Conservation (phyloP, 1,284 basidiomycete species). For the Jaminaea rosea region DNA sequence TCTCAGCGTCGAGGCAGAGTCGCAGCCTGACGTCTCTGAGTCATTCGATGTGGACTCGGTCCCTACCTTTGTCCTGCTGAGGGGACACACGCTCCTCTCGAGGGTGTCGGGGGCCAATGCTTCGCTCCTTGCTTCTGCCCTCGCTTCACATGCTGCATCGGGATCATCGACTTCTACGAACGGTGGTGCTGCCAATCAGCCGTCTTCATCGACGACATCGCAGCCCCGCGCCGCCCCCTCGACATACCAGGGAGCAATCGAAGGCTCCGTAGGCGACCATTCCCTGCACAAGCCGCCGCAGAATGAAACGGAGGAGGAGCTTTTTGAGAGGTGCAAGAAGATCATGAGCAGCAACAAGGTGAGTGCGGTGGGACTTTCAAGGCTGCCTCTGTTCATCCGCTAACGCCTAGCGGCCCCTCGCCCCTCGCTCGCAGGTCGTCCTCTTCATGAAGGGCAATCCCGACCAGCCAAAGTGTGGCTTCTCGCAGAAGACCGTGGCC, state of each 20-base stretch:
- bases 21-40: slow-evolving; percentile 77
- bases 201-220: slow-evolving; percentile 29
- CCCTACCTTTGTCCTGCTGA: slow-evolving; percentile 73
- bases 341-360: slow-evolving; percentile 61
- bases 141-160: slow-evolving; percentile 52
- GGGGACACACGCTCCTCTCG: slow-evolving; percentile 76
- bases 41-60: slow-evolving; percentile 88
- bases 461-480: slow-evolving; percentile 62
- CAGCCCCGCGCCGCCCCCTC: slow-evolving; percentile 27
- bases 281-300: slow-evolving; percentile 11
- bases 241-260: slow-evolving; percentile 18
- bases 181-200: slow-evolving; percentile 7
- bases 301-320: slow-evolving; percentile 59
- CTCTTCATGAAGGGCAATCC: slow-evolving; percentile 97
- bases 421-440: too few relatives aligned
- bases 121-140: slow-evolving; percentile 57
- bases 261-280: slow-evolving; percentile 12
- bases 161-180: slow-evolving; percentile 25
- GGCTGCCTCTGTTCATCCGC: too few relatives aligned
- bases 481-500: slow-evolving; percentile 63
- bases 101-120: slow-evolving; percentile 78
- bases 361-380: too few relatives aligned
- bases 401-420: too few relatives aligned
- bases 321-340: slow-evolving; percentile 57
- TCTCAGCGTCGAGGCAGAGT: slow-evolving; percentile 80